Evolutionary conservation across 306 rosid species (phyloP).

Genomic region (Abrus pulchellus): DNA sequence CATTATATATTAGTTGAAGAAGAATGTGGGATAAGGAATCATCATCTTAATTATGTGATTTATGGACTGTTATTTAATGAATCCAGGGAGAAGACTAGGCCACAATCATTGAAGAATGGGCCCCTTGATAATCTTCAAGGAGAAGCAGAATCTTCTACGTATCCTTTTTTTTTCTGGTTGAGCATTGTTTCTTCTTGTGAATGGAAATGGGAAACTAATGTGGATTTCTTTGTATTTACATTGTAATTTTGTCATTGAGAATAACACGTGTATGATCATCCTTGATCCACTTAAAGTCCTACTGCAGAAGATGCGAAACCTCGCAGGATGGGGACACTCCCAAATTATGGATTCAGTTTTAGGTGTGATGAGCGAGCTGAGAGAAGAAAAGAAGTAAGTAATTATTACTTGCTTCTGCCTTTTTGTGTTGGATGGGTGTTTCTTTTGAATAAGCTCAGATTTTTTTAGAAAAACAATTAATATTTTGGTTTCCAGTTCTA

Average conservation of each 20-base stretch:
- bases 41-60: slow-evolving; percentile 34
- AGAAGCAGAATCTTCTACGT: slow-evolving; percentile 74
- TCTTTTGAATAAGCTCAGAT: slow-evolving; percentile 35
- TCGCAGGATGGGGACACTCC: slow-evolving; percentile 72
- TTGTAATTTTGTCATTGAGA: slow-evolving; percentile 9
- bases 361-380: slow-evolving; percentile 96
- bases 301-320: slow-evolving; percentile 72
- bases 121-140: slow-evolving; percentile 60
- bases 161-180: slow-evolving; percentile 67
- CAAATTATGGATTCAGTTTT: slow-evolving; percentile 94
- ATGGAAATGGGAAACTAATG: slow-evolving; percentile 27
- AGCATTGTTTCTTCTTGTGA: slow-evolving; percentile 36
- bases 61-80: slow-evolving; percentile 42
- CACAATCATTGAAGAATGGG: slow-evolving; percentile 60
- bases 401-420: slow-evolving; percentile 46
- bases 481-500: slow-evolving; percentile 79
- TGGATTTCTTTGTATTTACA: slow-evolving; percentile 24
- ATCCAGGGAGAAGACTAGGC: slow-evolving; percentile 75
- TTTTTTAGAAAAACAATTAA: not conserved
- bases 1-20: slow-evolving; percentile 28
- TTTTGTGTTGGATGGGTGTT: slow-evolving; percentile 25
- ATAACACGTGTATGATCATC: slow-evolving; percentile 29
- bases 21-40: not conserved
- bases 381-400: slow-evolving; percentile 86
- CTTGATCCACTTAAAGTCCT: slow-evolving; percentile 74